These are phyloP conservation scores for Paulinella micropora DNA, from an alignment of 78 protist species.

Conservation along the genomic window DNA sequence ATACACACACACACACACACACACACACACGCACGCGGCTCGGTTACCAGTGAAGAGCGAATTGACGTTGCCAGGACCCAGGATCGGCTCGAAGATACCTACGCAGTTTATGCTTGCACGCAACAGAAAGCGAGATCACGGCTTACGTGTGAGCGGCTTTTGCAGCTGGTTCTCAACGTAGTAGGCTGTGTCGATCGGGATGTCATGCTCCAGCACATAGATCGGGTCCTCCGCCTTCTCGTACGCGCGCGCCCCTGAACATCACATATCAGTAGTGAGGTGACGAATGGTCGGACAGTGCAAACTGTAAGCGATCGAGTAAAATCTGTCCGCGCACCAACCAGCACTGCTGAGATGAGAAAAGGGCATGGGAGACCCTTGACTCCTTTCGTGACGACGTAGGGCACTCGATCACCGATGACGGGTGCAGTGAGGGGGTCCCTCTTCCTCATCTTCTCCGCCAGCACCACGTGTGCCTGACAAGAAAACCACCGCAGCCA, in stretches of 20 bases:
- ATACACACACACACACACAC: too few relatives aligned
- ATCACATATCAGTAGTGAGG: not conserved
- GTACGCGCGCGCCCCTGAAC: constrained; percentile 57
- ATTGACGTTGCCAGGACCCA: constrained; percentile 33
- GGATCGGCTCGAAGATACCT: constrained; percentile 78
- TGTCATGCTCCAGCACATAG: constrained; percentile 80
- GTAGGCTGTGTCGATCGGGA: constrained; percentile 80
- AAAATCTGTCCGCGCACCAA: not conserved
- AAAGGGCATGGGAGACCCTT: not conserved
- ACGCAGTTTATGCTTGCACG: too few relatives aligned
- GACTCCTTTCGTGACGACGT: constrained; percentile 78
- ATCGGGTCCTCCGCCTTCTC: constrained; percentile 98
- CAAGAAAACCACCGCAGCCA: too few relatives aligned
- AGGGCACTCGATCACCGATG: constrained; percentile 98
- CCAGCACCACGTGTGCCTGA: constrained; percentile 86
- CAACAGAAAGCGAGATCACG: too few relatives aligned
- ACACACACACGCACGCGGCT: not conserved
- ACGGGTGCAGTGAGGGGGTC: constrained; percentile 81
- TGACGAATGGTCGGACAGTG: not conserved
- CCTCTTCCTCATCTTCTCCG: constrained; percentile 81
- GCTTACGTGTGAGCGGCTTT: constrained; percentile 77
- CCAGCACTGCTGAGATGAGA: too few relatives aligned
- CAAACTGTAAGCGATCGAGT: too few relatives aligned
- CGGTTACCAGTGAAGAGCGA: not conserved
- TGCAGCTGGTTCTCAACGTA: constrained; percentile 88